These are phyloP conservation scores for Lasiosphaeria hispida DNA, from an alignment of 495 filamentous ascomycete species.

Conservation along the genomic window DNA sequence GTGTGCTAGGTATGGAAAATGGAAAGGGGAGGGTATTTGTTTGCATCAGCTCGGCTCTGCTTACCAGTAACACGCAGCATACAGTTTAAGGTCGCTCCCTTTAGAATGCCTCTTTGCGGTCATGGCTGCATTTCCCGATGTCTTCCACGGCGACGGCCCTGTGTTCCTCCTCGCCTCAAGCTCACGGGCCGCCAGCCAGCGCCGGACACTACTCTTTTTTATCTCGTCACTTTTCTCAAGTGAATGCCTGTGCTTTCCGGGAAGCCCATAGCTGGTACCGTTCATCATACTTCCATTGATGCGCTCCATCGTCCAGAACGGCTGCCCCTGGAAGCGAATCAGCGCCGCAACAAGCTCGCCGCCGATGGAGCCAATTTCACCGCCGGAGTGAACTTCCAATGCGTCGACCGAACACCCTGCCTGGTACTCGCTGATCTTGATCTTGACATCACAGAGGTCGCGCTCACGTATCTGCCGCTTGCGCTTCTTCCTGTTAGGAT, in stretches of 20 bases:
- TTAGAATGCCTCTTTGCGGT: slow-evolving; percentile 73
- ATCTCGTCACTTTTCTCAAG: slow-evolving; percentile 78
- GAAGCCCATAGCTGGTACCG: slow-evolving; percentile 59
- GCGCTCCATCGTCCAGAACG: slow-evolving; percentile 71
- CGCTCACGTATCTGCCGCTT: slow-evolving; percentile 74
- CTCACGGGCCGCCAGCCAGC: slow-evolving; percentile 62
- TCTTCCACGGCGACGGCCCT: slow-evolving; percentile 62
- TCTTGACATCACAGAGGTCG: slow-evolving; percentile 86
- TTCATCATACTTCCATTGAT: slow-evolving; percentile 76
- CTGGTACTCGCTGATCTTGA: slow-evolving; percentile 85
- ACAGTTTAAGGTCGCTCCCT: slow-evolving; percentile 74
- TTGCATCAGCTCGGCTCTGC: slow-evolving; percentile 17
- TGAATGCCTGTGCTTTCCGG: slow-evolving; percentile 64
- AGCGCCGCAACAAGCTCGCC: slow-evolving; percentile 8
- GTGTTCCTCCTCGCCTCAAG: slow-evolving; percentile 63
- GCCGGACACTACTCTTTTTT: slow-evolving; percentile 78
- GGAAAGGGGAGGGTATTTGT: too few relatives aligned
- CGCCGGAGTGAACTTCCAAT: slow-evolving; percentile 17
- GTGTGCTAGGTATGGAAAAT: too few relatives aligned
- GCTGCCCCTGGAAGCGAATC: slow-evolving; percentile 35
- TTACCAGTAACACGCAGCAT: slow-evolving; percentile 89
- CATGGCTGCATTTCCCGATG: slow-evolving; percentile 69
- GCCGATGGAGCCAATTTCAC: background rate
- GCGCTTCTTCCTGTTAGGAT: slow-evolving; percentile 86
- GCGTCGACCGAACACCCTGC: slow-evolving; percentile 48